Percentiles rank a stretch among this genome's conserved stretches.
These are phyloP conservation scores for Intubia oerlemansii DNA, from an alignment of 2,329 filamentous ascomycete species.

Conservation along the genomic window DNA sequence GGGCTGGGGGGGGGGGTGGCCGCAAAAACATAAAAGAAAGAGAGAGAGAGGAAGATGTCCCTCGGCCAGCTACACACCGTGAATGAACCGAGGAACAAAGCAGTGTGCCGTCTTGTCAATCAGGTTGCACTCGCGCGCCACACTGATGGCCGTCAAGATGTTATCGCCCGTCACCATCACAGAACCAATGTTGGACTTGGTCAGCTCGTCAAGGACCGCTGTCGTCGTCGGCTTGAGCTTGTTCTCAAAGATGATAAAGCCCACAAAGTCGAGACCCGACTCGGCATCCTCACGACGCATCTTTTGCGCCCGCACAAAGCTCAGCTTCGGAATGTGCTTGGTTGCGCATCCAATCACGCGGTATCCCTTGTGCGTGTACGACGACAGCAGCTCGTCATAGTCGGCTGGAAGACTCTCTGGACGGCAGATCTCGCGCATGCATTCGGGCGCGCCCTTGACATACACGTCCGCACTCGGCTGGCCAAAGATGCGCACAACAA, in stretches of 20 bases:
- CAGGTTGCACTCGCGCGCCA: conserved; percentile 73
- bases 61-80: no score
- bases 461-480: conserved; percentile 69
- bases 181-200: conserved; percentile 62
- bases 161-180: conserved; percentile 99
- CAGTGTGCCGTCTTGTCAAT: conserved; percentile 68
- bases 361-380: conserved; percentile 91
- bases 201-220: conserved; percentile 61
- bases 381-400: conserved; percentile 71
- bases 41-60: no score
- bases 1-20: no score
- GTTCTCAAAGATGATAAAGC: conserved; percentile 98
- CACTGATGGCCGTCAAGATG: conserved; percentile 88
- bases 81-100: conserved; percentile 74
- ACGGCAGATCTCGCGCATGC: conserved; percentile 82
- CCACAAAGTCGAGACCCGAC: conserved; percentile 63
- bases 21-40: background rate
- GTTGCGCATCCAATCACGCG: conserved; percentile 91
- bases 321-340: conserved; percentile 69
- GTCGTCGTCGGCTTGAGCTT: conserved; percentile 83
- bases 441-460: conserved; percentile 92
- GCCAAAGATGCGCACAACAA: conserved; percentile 76
- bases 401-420: conserved; percentile 68
- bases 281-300: conserved; percentile 78
- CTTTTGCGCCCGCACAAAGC: conserved; percentile 87